Conservation (phyloP, 768 basidiomycete species). For the Panaeolus cyanescens region DNA sequence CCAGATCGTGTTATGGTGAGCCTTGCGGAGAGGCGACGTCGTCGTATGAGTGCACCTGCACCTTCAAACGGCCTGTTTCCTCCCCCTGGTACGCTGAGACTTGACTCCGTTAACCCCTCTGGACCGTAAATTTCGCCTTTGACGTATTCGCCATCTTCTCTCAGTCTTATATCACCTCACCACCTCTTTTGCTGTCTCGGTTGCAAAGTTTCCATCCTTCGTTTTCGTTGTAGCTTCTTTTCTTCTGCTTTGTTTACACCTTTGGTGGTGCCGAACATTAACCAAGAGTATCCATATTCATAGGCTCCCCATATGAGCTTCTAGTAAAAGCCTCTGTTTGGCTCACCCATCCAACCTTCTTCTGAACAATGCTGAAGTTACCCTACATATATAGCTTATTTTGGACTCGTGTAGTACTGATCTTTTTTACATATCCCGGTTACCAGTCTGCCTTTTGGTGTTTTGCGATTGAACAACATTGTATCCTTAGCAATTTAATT, state of each 20-base stretch:
- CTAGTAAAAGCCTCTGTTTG: background rate
- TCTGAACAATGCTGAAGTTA: no score
- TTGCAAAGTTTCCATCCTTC: no score
- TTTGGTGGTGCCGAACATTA: background rate
- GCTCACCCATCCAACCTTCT: background rate
- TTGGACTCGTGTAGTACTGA: background rate
- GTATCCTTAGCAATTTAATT: background rate
- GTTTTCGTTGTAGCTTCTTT: no score
- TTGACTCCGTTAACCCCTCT: background rate
- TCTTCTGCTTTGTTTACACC: background rate
- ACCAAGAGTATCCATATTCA: background rate
- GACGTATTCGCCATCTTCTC: background rate
- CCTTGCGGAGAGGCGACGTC: conserved; percentile 28
- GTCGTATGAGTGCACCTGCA: conserved; percentile 35
- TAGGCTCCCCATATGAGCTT: background rate
- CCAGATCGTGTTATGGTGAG: conserved; percentile 24
- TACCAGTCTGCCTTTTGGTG: background rate
- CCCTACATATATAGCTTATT: background rate
- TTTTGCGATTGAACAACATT: background rate
- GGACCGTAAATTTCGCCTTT: background rate
- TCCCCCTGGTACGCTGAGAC: background rate
- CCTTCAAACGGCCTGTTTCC: background rate
- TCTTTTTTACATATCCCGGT: background rate
- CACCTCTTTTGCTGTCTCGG: no score
- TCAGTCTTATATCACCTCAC: no score